phyloP scores from a whole-genome alignment of 108 stramenopile species.

The Cyclostephanos invisitatus region DNA sequence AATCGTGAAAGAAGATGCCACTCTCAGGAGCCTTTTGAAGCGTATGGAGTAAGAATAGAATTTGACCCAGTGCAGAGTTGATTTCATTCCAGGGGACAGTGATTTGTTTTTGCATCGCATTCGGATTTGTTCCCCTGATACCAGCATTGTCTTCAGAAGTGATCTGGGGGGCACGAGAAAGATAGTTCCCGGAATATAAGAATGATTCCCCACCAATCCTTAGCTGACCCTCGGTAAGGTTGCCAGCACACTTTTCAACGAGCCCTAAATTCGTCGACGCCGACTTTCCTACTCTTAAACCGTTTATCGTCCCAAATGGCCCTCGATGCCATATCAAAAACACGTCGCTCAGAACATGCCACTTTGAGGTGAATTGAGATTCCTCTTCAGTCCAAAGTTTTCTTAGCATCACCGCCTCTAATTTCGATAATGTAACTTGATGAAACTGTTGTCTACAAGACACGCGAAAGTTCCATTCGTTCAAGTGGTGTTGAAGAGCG shows the following conservation, averaged over 20 bases:
- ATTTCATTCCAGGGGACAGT: constrained; percentile 80
- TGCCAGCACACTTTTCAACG: constrained; percentile 7
- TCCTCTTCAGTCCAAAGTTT: constrained; percentile 32
- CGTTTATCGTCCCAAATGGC: constrained; percentile 85
- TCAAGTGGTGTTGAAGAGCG: constrained; percentile 1
- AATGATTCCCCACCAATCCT: constrained; percentile 16
- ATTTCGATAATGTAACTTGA: constrained; percentile 10
- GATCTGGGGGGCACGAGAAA: not conserved
- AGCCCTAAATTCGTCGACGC: constrained; percentile 22
- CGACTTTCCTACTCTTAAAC: constrained; percentile 63
- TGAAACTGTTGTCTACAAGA: constrained; percentile 21
- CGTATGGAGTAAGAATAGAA: constrained; percentile 65
- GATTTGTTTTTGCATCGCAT: constrained; percentile 15
- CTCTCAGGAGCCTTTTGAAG: constrained; percentile 53
- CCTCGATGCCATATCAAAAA: constrained; percentile 84
- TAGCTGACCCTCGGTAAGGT: not conserved
- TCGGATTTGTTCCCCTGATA: constrained; percentile 4
- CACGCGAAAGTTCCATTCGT: constrained; percentile 37
- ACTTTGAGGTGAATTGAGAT: constrained; percentile 33
- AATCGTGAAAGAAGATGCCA: constrained; percentile 54
- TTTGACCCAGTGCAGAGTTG: constrained; percentile 80
- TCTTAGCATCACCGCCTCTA: constrained; percentile 18
- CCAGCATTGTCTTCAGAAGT: constrained; percentile 10
- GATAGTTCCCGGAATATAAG: constrained; percentile 33
- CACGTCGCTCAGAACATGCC: constrained; percentile 76